Percentiles rank a stretch among this genome's conserved stretches.
These are phyloP conservation scores for Blastobotrys parvus DNA, from an alignment of 805 yeast species.

Conservation along the genomic window DNA sequence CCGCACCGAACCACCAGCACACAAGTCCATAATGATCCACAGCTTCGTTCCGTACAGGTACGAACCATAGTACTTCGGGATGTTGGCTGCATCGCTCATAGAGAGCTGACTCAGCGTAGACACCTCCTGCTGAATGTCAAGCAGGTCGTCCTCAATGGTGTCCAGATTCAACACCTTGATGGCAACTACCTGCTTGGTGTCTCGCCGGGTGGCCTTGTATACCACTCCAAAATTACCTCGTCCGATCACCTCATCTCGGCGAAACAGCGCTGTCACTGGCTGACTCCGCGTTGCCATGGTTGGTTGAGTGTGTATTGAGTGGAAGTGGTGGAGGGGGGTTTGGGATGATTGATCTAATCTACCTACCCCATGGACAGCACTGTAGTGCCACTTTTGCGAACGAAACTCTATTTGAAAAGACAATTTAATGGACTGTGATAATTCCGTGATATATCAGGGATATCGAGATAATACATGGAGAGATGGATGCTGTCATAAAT, in stretches of 20 bases:
- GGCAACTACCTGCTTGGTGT: slow-evolving; percentile 76
- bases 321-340: neutral
- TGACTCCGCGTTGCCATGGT: neutral
- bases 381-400: too few species aligned
- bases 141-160: slow-evolving; percentile 88
- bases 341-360: too few species aligned
- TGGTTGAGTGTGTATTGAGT: neutral
- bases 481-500: too few species aligned
- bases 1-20: slow-evolving; percentile 93
- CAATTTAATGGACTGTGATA: too few species aligned
- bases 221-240: slow-evolving; percentile 97
- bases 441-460: too few species aligned
- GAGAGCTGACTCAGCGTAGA: slow-evolving; percentile 76
- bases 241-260: slow-evolving; percentile 85
- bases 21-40: slow-evolving; percentile 97
- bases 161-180: slow-evolving; percentile 89
- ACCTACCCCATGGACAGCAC: too few species aligned
- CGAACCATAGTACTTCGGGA: slow-evolving; percentile 87
- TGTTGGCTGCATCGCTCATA: slow-evolving; percentile 64
- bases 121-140: slow-evolving; percentile 89
- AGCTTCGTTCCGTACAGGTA: slow-evolving; percentile 79
- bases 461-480: too few species aligned
- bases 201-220: slow-evolving; percentile 57
- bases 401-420: too few species aligned
- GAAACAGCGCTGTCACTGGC: slow-evolving; percentile 39